Base-by-base conservation (phyloP, 257 asterid species). In the Fraxinus excelsior region DNA sequence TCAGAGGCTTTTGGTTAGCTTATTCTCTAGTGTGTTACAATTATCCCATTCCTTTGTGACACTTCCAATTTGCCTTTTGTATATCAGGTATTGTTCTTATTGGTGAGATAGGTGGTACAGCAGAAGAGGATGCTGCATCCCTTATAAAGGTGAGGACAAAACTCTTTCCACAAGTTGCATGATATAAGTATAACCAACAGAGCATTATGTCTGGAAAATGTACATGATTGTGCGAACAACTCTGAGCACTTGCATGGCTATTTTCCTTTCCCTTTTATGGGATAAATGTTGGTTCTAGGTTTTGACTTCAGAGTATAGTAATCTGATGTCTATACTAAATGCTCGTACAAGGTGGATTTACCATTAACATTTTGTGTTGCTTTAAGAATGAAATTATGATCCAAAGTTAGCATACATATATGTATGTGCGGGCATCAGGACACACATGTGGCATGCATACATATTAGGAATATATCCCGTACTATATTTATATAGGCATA, bases 81-180 rank as follows among this genome's bases (percentile, higher is more conserved):
- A 65, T 81, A 77, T 86, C 83, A 94, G 99, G 99, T 80, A 91
- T 94, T 66, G 74, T 94, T 82, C 96, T 94, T 58, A 94, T 94
- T 69, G 99, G 99, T 74, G 99, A 94, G 91, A 94, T 94, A 23
- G 98, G 99, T 76, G 99, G 98, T 81, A 92, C 98, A n/a, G 98
- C 98, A 31, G 99, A 94, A 87, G 99, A 94, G 85, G 99, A 94
- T 77, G 99, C 96, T 75, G 98, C 98, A 0, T 94, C 98, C 74
- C 92, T 94, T 67, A 91, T 94, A 84, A 94, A 92, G 97, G 99
- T 94, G 70, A 82, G 78, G 69, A 51, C 18, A 38, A 5, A 44
- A 35, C 12, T 28, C 58, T 46, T 77, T 16, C 38, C n/a, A 2
- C 67, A 21, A 29, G 71, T 66, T 77, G 74, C 80, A 77, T 69